Evolutionary conservation across 257 asterid genomes (phyloP).

Genomic region (Primulina huaijiensis): DNA sequence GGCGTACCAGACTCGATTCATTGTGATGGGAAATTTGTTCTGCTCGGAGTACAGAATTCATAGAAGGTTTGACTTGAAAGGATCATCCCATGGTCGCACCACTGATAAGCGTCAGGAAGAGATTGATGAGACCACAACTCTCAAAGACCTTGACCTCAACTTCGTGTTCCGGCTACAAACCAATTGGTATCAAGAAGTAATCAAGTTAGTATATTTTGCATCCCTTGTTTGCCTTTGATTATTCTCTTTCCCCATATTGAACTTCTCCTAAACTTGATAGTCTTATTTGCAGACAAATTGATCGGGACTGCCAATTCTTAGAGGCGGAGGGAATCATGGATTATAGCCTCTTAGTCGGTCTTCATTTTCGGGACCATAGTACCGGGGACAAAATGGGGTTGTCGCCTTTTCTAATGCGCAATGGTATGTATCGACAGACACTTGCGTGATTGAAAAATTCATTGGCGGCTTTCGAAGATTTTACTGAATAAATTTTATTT

Average conservation of each 20-base stretch:
- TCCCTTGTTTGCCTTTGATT: background rate
- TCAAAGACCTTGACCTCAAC: constrained; percentile 85
- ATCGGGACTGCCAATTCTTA: constrained; percentile 81
- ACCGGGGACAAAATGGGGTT: constrained; percentile 89
- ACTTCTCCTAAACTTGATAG: constrained; percentile 16
- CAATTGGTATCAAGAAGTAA: constrained; percentile 77
- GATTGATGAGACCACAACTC: constrained; percentile 88
- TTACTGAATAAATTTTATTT: constrained; percentile 20
- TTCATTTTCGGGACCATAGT: constrained; percentile 84
- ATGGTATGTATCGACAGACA: constrained; percentile 40
- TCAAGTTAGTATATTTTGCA: constrained; percentile 53
- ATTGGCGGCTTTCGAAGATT: constrained; percentile 13
- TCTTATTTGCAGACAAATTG: constrained; percentile 65
- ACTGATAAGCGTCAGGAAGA: constrained; percentile 71
- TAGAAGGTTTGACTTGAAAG: constrained; percentile 86
- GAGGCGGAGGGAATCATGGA: constrained; percentile 92
- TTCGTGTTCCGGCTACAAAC: constrained; percentile 68
- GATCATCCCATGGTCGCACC: constrained; percentile 94
- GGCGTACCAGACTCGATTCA: constrained; percentile 67
- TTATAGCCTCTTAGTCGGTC: constrained; percentile 90
- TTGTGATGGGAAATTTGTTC: constrained; percentile 95
- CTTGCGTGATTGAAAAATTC: background rate
- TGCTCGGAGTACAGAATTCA: constrained; percentile 95
- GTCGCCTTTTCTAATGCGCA: constrained; percentile 74
- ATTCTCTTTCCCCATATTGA: background rate